phyloP scores from a whole-genome alignment of 805 yeast genomes.

The Kluyveromyces lactis region DNA sequence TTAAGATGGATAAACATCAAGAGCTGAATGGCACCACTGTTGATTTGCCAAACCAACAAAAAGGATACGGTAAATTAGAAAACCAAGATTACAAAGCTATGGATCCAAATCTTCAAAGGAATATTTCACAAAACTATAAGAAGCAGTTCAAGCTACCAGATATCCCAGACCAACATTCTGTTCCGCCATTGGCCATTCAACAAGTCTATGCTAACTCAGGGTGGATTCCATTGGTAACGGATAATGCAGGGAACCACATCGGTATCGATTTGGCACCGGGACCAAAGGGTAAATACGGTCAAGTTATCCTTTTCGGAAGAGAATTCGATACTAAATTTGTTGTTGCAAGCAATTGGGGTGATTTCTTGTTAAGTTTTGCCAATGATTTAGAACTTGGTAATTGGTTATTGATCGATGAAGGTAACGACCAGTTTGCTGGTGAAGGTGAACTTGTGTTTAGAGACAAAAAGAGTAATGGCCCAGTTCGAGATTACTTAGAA shows the following conservation, averaged over 20 bases:
- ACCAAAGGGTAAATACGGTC: conserved; percentile 74
- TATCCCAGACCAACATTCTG: conserved; percentile 50
- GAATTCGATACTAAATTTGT: conserved; percentile 88
- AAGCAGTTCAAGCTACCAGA: conserved; percentile 33
- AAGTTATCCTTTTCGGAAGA: conserved; percentile 86
- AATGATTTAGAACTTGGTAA: conserved; percentile 83
- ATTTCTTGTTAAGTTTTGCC: conserved; percentile 71
- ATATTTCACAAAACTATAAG: conserved; percentile 12
- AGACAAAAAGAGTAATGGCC: conserved; percentile 46
- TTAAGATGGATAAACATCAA: conserved; percentile 8
- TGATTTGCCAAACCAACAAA: conserved; percentile 19
- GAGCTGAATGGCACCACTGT: conserved; percentile 10
- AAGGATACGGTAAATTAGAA: conserved; percentile 20
- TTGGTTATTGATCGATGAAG: conserved; percentile 58
- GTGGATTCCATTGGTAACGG: conserved; percentile 91
- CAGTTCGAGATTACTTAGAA: conserved; percentile 36
- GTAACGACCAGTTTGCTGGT: conserved; percentile 60
- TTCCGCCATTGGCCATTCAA: conserved; percentile 72
- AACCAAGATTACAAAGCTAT: conserved; percentile 9
- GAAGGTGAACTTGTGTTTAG: conserved; percentile 69
- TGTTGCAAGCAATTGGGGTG: conserved; percentile 83
- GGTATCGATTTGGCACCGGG: conserved; percentile 87
- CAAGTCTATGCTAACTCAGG: conserved; percentile 76
- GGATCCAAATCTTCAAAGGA: conserved; percentile 17
- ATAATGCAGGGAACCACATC: conserved; percentile 82